Evolutionary conservation across 192 early-diverging fungal genomes (phyloP).

Genomic region (Podila verticillata): DNA sequence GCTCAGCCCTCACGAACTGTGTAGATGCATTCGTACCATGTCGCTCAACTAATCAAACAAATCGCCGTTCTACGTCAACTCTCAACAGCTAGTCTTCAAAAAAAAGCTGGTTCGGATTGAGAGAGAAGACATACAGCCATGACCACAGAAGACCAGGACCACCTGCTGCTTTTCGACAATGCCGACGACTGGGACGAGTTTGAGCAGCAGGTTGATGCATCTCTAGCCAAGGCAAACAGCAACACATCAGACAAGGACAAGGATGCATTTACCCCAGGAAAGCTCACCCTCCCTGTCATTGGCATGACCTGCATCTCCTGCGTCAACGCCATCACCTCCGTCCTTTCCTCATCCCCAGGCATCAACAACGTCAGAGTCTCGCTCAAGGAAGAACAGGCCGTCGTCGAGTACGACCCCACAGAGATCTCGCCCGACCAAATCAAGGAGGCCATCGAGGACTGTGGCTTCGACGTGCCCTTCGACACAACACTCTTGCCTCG

Average conservation of each 20-base stretch:
- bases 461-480: slow-evolving; percentile 75
- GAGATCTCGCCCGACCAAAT: slow-evolving; percentile 48
- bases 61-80: neutral
- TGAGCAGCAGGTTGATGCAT: slow-evolving; percentile 37
- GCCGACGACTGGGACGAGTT: slow-evolving; percentile 48
- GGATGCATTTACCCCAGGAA: slow-evolving; percentile 11
- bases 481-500: slow-evolving; percentile 4
- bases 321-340: slow-evolving; percentile 9
- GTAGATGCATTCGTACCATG: no score
- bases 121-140: slow-evolving; percentile 9
- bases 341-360: slow-evolving; percentile 50
- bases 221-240: slow-evolving; percentile 14
- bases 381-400: slow-evolving; percentile 61
- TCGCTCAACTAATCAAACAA: neutral
- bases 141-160: slow-evolving; percentile 30
- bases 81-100: neutral
- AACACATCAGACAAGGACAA: neutral
- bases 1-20: neutral
- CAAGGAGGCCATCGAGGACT: slow-evolving; percentile 69
- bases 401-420: slow-evolving; percentile 61
- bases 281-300: slow-evolving; percentile 32
- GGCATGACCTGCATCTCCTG: slow-evolving; percentile 55
- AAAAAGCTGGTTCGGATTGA: neutral
- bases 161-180: slow-evolving; percentile 37
- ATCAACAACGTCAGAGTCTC: slow-evolving; percentile 63